Evolutionary conservation across 164 flowering plant genomes (phyloP).

Genomic region (Vitis labrusca): DNA sequence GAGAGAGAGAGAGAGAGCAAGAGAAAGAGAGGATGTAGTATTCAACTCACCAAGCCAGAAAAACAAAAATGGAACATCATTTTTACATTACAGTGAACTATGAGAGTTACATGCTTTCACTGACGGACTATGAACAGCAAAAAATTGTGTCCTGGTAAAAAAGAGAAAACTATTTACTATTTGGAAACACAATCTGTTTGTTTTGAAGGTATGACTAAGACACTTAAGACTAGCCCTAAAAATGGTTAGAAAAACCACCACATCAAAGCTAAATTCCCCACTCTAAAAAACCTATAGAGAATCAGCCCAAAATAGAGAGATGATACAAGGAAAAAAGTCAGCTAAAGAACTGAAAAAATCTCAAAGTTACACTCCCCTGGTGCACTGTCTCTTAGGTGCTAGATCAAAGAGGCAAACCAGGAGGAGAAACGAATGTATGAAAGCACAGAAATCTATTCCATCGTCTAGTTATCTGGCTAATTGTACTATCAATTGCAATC

Average conservation of each 20-base stretch:
- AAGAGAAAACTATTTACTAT: neutral
- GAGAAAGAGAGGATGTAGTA: neutral
- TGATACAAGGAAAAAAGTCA: neutral
- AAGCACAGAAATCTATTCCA: too few species aligned
- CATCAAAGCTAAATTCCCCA: conserved; percentile 8
- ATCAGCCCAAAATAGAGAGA: neutral
- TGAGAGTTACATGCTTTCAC: too few species aligned
- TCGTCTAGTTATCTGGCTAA: too few species aligned
- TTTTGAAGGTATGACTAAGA: too few species aligned
- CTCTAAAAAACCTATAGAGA: conserved; percentile 17
- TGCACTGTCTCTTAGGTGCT: too few species aligned
- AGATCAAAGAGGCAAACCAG: too few species aligned
- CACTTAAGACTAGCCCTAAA: too few species aligned
- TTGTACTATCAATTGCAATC: too few species aligned
- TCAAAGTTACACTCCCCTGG: neutral
- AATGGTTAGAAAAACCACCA: neutral
- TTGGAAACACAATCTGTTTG: neutral
- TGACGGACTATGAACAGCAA: too few species aligned
- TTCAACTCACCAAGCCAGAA: too few species aligned
- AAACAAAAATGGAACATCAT: neutral
- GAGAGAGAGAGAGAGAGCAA: neutral
- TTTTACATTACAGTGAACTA: too few species aligned
- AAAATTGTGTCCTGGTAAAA: neutral
- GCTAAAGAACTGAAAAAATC: neutral
- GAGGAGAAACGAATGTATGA: too few species aligned